Conservation (phyloP, 768 basidiomycete species). For the Pluteus cervinus region DNA sequence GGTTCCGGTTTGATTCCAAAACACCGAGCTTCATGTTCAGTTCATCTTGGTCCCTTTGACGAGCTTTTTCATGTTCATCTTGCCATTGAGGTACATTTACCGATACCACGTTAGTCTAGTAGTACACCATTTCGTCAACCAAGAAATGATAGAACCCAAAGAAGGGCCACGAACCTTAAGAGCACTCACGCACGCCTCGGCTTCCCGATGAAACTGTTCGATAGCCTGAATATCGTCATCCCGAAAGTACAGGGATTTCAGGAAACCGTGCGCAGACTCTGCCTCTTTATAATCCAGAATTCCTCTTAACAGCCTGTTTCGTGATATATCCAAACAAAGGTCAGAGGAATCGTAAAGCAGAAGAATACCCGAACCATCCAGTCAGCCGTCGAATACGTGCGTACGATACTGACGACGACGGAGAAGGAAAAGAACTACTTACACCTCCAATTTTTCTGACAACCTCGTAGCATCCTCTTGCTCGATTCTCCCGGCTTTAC, state of each 20-base stretch:
- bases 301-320: constrained; percentile 9
- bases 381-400: too few species aligned
- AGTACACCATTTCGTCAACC: background rate
- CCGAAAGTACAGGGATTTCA: constrained; percentile 5
- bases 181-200: constrained; percentile 7
- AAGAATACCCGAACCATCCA: too few species aligned
- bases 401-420: too few species aligned
- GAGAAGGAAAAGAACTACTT: too few species aligned
- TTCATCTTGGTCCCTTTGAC: constrained; percentile 9
- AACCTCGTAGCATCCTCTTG: too few species aligned
- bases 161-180: constrained; percentile 8
- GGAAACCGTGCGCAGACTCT: constrained; percentile 5
- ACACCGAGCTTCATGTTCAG: constrained; percentile 8
- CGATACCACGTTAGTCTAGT: constrained; percentile 10
- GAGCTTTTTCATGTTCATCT: constrained; percentile 11
- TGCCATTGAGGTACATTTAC: constrained; percentile 12
- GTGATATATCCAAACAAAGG: too few species aligned
- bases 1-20: constrained; percentile 11
- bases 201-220: constrained; percentile 10
- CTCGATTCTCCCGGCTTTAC: too few species aligned
- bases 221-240: constrained; percentile 7
- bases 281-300: constrained; percentile 7
- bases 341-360: too few species aligned
- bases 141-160: too few species aligned
- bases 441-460: too few species aligned